phyloP scores from a whole-genome alignment of 306 rosid species.

The Medicago truncatula region MtrunA17r5.0-ANR NC_053044.1:54341001-54341500 shows the following conservation, averaged over 20 bases:
- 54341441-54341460: background rate
- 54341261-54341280: slow-evolving; percentile 18
- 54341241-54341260: slow-evolving; percentile 15
- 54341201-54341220: slow-evolving; percentile 8
- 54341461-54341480: slow-evolving; percentile 4
- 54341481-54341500: background rate
- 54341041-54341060: slow-evolving; percentile 54
- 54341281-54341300: background rate
- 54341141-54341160: background rate
- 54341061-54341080: slow-evolving; percentile 93
- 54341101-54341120: slow-evolving; percentile 3
- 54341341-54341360: slow-evolving; percentile 5
- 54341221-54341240: slow-evolving; percentile 25
- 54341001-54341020: background rate
- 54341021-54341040: too few species aligned
- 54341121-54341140: slow-evolving; percentile 20
- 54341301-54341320: background rate
- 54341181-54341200: background rate
- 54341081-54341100: slow-evolving; percentile 99
- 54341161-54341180: background rate
- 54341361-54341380: background rate
- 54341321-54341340: background rate
- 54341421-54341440: slow-evolving; percentile 11
- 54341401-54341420: background rate
- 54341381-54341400: background rate